Percentiles rank a stretch among this genome's conserved stretches.
Evolutionary conservation across 306 rosid species (phyloP).

Genomic region (Sesbania bispinosa): DNA sequence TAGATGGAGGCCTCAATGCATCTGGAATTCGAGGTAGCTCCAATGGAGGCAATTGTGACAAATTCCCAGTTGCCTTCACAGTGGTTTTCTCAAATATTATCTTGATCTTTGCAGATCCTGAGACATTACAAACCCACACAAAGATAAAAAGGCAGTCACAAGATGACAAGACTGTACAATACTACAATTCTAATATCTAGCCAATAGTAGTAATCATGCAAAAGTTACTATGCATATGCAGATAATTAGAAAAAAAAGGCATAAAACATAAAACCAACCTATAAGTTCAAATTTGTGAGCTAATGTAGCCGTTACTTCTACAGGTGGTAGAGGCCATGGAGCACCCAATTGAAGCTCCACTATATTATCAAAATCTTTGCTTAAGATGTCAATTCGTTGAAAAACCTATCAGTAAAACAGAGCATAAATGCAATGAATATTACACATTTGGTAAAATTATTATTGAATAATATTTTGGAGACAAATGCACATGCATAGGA

Average conservation of each 20-base stretch:
- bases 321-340: conserved; percentile 88
- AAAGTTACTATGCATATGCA: neutral
- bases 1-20: conserved; percentile 66
- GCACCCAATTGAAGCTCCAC: conserved; percentile 80
- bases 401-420: conserved; percentile 56
- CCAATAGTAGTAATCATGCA: neutral
- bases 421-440: neutral
- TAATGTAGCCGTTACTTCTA: conserved; percentile 75
- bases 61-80: conserved; percentile 70
- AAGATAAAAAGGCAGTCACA: neutral
- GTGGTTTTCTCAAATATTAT: conserved; percentile 80
- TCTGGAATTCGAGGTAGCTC: conserved; percentile 85
- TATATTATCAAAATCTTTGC: conserved; percentile 88
- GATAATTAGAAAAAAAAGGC: neutral
- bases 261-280: conserved; percentile 46
- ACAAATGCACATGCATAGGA: neutral
- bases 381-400: conserved; percentile 79
- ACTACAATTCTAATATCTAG: neutral
- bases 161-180: neutral
- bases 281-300: conserved; percentile 93
- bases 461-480: neutral
- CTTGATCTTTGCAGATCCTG: conserved; percentile 73
- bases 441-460: neutral
- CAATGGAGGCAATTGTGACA: conserved; percentile 82
- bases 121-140: neutral